A percentile compares a stretch with the other conserved stretches of the same genome.
phyloP scores from a whole-genome alignment of 345 rosid genomes.

The Arabis hirsuta region DNA sequence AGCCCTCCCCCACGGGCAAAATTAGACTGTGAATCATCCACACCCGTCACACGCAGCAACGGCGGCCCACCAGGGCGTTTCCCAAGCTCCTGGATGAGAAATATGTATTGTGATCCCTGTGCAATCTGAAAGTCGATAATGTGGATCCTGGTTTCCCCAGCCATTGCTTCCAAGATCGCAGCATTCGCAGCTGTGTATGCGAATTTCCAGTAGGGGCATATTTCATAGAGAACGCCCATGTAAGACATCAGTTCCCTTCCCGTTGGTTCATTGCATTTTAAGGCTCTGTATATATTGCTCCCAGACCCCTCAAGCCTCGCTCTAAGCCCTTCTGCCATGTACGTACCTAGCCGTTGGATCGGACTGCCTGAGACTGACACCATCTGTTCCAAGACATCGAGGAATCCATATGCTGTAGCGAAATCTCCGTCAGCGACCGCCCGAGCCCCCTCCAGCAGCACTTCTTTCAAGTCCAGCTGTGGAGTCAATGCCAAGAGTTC shows the following conservation, averaged over 20 bases:
- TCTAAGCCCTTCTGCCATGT: conserved; percentile 91
- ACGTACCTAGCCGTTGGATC: conserved; percentile 79
- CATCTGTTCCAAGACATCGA: conserved; percentile 77
- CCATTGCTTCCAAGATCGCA: conserved; percentile 65
- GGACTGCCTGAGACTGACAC: conserved; percentile 92
- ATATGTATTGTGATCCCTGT: conserved; percentile 83
- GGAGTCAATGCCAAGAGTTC: conserved; percentile 60
- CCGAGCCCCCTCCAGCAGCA: conserved; percentile 69
- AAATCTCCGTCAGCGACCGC: conserved; percentile 58
- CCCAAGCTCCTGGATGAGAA: conserved; percentile 62
- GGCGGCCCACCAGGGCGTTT: conserved; percentile 77
- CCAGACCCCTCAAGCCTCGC: conserved; percentile 91
- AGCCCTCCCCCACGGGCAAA: conserved; percentile 97
- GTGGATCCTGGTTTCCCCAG: conserved; percentile 70
- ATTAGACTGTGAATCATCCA: conserved; percentile 89
- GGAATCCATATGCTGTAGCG: conserved; percentile 56
- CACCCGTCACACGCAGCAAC: conserved; percentile 71
- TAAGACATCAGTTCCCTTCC: conserved; percentile 93
- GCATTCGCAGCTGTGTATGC: conserved; percentile 84
- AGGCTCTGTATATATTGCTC: conserved; percentile 76
- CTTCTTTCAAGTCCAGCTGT: conserved; percentile 58
- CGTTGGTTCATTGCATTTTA: conserved; percentile 81
- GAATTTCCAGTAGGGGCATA: conserved; percentile 93
- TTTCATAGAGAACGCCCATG: conserved; percentile 72
- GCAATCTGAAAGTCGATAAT: conserved; percentile 89